Percentiles rank a stretch among this genome's conserved stretches.
phyloP scores from a whole-genome alignment of 1,284 basidiomycete species.

The Cryptococcus sp. region DNA sequence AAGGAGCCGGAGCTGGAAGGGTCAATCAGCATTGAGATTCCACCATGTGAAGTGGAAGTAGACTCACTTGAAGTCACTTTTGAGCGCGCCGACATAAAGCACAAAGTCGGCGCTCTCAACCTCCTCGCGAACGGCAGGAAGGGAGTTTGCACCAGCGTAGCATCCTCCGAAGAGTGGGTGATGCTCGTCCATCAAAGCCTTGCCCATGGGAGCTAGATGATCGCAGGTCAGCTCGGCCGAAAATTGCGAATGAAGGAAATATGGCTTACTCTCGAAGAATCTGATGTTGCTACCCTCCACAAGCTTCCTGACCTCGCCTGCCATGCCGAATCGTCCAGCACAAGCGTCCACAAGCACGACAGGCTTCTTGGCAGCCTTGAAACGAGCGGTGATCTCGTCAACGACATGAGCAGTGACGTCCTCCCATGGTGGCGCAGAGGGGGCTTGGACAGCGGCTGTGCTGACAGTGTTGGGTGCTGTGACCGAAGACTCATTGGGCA shows the following conservation, averaged over 20 bases:
- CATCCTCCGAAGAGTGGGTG: constrained; percentile 86
- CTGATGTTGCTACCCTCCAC: constrained; percentile 68
- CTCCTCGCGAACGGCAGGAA: constrained; percentile 68
- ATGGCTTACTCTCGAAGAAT: constrained; percentile 61
- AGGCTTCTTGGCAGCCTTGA: constrained; percentile 67
- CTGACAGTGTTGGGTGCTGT: constrained; percentile 20
- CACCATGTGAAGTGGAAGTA: neutral
- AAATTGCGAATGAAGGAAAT: neutral
- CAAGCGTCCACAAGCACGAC: constrained; percentile 88
- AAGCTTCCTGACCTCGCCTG: constrained; percentile 68
- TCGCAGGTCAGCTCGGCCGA: constrained; percentile 3
- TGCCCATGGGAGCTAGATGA: constrained; percentile 78
- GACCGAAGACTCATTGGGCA: constrained; percentile 12
- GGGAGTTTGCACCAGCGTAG: constrained; percentile 77
- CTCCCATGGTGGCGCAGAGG: constrained; percentile 49
- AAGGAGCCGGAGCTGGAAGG: constrained; percentile 52
- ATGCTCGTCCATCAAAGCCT: constrained; percentile 75
- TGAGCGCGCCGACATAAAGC: constrained; percentile 75
- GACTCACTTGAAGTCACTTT: constrained; percentile 78
- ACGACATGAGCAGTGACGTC: constrained; percentile 69
- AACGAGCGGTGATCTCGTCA: constrained; percentile 66
- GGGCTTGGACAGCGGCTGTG: constrained; percentile 11
- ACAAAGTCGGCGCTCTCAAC: constrained; percentile 83
- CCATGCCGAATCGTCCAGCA: constrained; percentile 74
- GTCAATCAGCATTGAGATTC: neutral